Base-by-base conservation (phyloP, 768 basidiomycete species). In the Leccinum disarticulatum region DNA sequence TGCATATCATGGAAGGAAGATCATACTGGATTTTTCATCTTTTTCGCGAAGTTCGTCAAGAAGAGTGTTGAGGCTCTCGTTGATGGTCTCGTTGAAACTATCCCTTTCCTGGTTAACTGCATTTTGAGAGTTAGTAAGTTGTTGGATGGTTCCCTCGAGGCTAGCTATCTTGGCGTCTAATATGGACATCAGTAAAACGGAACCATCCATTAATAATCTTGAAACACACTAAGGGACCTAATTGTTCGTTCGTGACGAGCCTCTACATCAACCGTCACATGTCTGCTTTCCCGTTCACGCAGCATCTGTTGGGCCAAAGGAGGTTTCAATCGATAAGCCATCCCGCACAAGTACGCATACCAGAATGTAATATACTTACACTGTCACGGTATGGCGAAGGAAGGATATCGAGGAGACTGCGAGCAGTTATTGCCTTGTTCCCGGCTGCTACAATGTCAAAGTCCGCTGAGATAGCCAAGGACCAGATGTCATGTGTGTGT, bases 371-470 rank as follows among this genome's bases (percentile, higher is more conserved):
- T 3, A 19, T 6, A 55, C 64, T 38, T 28, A 66, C 65, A 30
- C 28, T 25, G 14, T 38, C 25, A 14, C 19, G 28, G 54, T 63
- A 63, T 6, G 13, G 22, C 3, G 61, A 35, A 3, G 58, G 56
- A 35, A 66, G 15, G 11, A 57, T 19, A 11, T 56, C 54, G 1
- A 1, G 22, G 3, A 66, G 55, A 31, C 15, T 55, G 13, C 47
- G 30, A 15, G 63, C 11, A n/a, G 51, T 55, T n/a, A 66, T 57
- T 30, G 17, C 50, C 3, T 36, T 11, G 27, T 17, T 30, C 10
- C 56, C 64, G 4, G 22, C 27, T 3, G 54, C 22, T 15, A 47
- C 52, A 6, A 66, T 31, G 28, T 58, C 54, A 5, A 50, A 58
- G 25, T 59, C 52, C 38, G 15, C 17, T 4, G 52, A 53, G 19